Base-by-base conservation (phyloP, 1,284 basidiomycete species). In the Puccinia brachypodii region DNA sequence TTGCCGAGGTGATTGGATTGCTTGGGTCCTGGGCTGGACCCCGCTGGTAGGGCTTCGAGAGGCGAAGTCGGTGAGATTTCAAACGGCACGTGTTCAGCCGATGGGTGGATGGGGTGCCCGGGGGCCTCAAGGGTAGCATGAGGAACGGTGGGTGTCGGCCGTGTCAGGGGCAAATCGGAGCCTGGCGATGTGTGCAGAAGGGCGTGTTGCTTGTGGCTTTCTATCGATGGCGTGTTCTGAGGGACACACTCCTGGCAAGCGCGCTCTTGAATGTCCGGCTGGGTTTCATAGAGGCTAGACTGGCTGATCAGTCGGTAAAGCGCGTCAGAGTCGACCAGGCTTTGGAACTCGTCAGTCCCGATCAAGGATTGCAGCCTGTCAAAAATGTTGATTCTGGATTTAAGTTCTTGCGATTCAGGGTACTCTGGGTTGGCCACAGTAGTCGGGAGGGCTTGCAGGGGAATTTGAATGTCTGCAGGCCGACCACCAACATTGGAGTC, bases 221-320 rank as follows among this genome's bases (percentile, higher is more conserved):
- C 62, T 4, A 19, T 50, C 6, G n/a, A 16, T 0, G 33, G n/a
- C 33, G 62, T 25, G 2, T 47, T 64, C 31, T 38, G 62, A 25
- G 68, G 28, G 11, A 13, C 22, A 25, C 25, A 72, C 22, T 31
- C 69, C 69, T 68, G 44, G n/a, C n/a, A 72, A 14, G 28, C 50
- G 36, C 58, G 75, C 44, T 62, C 58, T 36, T 66, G 60, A n/a
- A 76, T 66, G 11, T 76, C 58, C 28, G 40, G 60, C 28, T 76
- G 75, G 42, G 58, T 76, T 31, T 76, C 58, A 33, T 76, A 76
- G 0, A 64, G 42, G 31, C 28, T 42, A 9, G 28, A 22, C 42
- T 42, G 38, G 44, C 42, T 64, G 16, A 76, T 47, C 16, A 76
- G 60, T n/a, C 44, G 28, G 33, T 47, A 66, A 3, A 76, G 60